phyloP scores from a whole-genome alignment of 768 basidiomycete genomes.

The Leccinum variicolor region DNA sequence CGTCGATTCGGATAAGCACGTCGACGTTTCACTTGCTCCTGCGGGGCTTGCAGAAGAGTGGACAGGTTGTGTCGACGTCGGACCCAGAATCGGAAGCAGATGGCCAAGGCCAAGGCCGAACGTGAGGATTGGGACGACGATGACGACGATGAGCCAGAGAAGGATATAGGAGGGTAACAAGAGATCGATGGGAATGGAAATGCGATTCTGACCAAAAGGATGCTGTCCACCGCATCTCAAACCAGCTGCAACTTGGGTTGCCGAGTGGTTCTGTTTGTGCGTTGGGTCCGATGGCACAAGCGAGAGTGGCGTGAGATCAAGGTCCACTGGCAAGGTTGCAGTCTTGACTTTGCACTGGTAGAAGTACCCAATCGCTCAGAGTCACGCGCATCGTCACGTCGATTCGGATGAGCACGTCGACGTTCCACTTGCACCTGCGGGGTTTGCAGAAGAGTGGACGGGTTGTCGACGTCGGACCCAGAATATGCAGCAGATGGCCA shows the following conservation, averaged over 20 bases:
- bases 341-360: not conserved
- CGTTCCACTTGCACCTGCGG: not conserved
- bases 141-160: conserved; percentile 14
- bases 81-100: no score
- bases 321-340: conserved; percentile 7
- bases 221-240: conserved; percentile 53
- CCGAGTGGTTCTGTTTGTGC: no score
- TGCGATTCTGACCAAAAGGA: conserved; percentile 35
- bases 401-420: not conserved
- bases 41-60: not conserved
- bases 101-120: conserved; percentile 11
- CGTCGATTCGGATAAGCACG: not conserved
- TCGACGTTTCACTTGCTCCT: not conserved
- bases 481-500: not conserved
- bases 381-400: not conserved
- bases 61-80: not conserved
- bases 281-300: conserved; percentile 6
- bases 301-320: conserved; percentile 17
- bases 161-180: not conserved
- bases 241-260: not conserved
- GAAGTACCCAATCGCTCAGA: not conserved
- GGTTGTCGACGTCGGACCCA: not conserved
- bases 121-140: conserved; percentile 63
- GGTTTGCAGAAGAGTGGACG: not conserved
- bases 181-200: not conserved